These are phyloP conservation scores for Ceratobasidium sp. DNA, from an alignment of 1,284 basidiomycete species.

Conservation along the genomic window DNA sequence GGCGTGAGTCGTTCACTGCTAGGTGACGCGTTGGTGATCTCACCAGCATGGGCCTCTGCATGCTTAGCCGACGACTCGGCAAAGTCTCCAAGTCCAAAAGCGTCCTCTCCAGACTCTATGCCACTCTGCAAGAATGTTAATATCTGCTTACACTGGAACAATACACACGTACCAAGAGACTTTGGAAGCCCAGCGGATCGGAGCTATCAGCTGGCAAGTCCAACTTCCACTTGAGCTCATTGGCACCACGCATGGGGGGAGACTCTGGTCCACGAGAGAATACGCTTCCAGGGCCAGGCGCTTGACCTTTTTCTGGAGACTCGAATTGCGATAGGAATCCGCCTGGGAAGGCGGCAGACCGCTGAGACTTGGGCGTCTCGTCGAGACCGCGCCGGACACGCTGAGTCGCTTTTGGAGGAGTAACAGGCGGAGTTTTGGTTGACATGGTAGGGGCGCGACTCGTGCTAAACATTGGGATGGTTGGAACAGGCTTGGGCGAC, in stretches of 20 bases:
- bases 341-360: too few species aligned
- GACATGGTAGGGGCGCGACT: conserved; percentile 2
- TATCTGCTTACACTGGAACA: background rate
- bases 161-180: background rate
- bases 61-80: too few species aligned
- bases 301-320: background rate
- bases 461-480: background rate
- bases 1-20: conserved; percentile 4
- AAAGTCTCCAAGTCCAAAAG: background rate
- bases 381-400: background rate
- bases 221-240: background rate
- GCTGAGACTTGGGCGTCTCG: conserved; percentile 7
- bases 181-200: background rate
- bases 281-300: background rate
- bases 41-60: background rate
- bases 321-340: background rate
- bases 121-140: background rate
- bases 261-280: background rate
- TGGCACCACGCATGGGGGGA: background rate
- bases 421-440: background rate
- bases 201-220: background rate
- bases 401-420: background rate
- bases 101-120: background rate
- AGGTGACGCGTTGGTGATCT: background rate
- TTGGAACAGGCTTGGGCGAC: conserved; percentile 10